Evolutionary conservation across 164 flowering plant species (phyloP).

Genomic region (Annona squamosa): DNA sequence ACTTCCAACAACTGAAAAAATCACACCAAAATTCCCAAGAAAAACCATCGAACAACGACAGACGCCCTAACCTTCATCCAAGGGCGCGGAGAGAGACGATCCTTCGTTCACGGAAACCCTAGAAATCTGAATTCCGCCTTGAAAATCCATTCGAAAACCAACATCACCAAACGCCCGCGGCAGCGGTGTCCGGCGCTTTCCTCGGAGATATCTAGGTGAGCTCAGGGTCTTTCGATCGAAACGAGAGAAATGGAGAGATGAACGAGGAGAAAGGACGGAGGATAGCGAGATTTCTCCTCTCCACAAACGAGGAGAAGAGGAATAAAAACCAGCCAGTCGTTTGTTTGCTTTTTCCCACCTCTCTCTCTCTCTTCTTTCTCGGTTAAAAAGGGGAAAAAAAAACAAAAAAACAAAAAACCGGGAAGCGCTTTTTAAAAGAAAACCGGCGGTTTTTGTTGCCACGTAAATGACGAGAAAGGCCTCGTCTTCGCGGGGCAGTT

Average conservation of each 20-base stretch:
- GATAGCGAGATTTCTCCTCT: conserved; percentile 28
- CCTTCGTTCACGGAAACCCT: conserved; percentile 34
- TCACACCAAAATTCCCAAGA: not conserved
- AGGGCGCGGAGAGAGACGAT: conserved; percentile 36
- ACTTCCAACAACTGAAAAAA: conserved; percentile 4
- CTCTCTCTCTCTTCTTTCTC: not conserved
- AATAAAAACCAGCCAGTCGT: conserved; percentile 32
- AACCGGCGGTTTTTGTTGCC: conserved; percentile 6
- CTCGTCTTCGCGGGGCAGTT: not conserved
- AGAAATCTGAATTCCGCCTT: conserved; percentile 48
- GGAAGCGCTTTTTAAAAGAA: conserved; percentile 5
- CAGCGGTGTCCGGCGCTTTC: conserved; percentile 1
- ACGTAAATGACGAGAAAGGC: not conserved
- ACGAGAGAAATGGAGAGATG: conserved; percentile 9
- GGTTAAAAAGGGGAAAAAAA: not conserved
- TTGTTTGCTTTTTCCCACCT: not conserved
- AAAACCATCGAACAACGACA: not conserved
- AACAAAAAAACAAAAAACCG: not conserved
- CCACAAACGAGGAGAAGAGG: conserved; percentile 32
- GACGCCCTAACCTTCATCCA: conserved; percentile 37
- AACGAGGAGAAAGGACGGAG: conserved; percentile 6
- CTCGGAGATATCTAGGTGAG: not conserved
- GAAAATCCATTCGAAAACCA: conserved; percentile 35
- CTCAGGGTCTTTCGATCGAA: conserved; percentile 1
- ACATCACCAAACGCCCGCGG: conserved; percentile 21